A percentile compares a stretch with the other conserved stretches of the same genome.
These are phyloP conservation scores for Nicotiana paniculata DNA, from an alignment of 257 asterid genomes.

Conservation along the genomic window DNA sequence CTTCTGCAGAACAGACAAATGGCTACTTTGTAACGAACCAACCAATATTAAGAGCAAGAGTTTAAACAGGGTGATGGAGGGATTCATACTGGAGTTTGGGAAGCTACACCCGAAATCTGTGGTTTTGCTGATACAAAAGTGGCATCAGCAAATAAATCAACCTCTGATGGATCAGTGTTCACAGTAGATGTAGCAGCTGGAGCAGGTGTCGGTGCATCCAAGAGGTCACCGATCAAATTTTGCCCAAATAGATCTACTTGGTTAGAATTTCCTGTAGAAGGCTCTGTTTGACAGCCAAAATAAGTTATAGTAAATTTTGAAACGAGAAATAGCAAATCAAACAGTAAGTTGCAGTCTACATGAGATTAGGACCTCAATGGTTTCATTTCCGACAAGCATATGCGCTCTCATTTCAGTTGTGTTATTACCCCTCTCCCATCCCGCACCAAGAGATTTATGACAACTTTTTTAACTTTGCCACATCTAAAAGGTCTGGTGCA, in stretches of 20 bases:
- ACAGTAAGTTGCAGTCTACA: background rate
- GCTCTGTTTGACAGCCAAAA: conserved; percentile 38
- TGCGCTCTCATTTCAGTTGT: background rate
- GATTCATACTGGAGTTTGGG: conserved; percentile 48
- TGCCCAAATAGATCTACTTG: conserved; percentile 79
- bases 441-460: background rate
- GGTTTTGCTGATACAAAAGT: conserved; percentile 74
- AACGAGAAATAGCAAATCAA: background rate
- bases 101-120: conserved; percentile 37
- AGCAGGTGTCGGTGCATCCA: conserved; percentile 55
- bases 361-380: background rate
- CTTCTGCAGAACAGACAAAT: conserved; percentile 35
- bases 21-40: conserved; percentile 10
- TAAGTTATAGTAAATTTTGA: background rate
- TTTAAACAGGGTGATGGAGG: conserved; percentile 12
- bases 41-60: background rate
- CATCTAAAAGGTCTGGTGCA: background rate
- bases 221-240: conserved; percentile 59
- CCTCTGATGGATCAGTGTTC: conserved; percentile 45
- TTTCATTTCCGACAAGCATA: background rate
- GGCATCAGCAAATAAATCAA: conserved; percentile 90
- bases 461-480: background rate
- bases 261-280: conserved; percentile 47
- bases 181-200: conserved; percentile 35
- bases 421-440: background rate